Evolutionary conservation across 805 yeast genomes (phyloP).

Genomic region (Spencermartinsiella europaea): DNA sequence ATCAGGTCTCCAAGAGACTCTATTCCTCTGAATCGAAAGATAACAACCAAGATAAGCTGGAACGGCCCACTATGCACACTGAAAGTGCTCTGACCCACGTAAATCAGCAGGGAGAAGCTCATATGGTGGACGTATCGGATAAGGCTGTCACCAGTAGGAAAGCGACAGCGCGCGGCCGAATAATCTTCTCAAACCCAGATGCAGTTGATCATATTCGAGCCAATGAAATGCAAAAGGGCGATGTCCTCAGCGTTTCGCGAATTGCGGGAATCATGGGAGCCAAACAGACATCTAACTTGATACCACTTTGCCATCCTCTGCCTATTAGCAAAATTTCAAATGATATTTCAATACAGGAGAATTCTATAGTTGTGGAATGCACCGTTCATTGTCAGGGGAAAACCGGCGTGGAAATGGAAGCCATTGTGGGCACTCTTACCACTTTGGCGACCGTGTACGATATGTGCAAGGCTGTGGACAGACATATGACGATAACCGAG

Average conservation of each 20-base stretch:
- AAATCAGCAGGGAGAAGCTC: conserved; percentile 38
- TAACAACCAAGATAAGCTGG: no score
- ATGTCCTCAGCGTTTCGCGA: conserved; percentile 44
- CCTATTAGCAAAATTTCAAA: conserved; percentile 39
- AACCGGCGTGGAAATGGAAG: conserved; percentile 59
- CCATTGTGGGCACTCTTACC: conserved; percentile 42
- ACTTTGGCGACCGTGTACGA: conserved; percentile 48
- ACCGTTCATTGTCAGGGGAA: conserved; percentile 44
- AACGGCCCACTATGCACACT: no score
- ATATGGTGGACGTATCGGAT: conserved; percentile 45
- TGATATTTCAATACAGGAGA: conserved; percentile 25
- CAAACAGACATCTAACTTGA: conserved; percentile 42
- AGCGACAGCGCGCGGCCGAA: conserved; percentile 42
- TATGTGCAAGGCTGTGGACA: conserved; percentile 56
- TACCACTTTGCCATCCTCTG: conserved; percentile 50
- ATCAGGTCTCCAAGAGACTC: no score
- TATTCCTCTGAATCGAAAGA: no score
- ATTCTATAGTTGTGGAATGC: conserved; percentile 31
- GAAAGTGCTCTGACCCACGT: conserved; percentile 39
- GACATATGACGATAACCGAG: conserved; percentile 38
- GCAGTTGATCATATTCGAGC: conserved; percentile 33
- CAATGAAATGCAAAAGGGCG: conserved; percentile 46
- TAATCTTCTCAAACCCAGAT: conserved; percentile 35
- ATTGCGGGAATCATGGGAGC: conserved; percentile 50
- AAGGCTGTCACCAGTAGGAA: conserved; percentile 38